Conservation (phyloP, 2,329 filamentous ascomycete species). For the Aaosphaeria arxii region DNA sequence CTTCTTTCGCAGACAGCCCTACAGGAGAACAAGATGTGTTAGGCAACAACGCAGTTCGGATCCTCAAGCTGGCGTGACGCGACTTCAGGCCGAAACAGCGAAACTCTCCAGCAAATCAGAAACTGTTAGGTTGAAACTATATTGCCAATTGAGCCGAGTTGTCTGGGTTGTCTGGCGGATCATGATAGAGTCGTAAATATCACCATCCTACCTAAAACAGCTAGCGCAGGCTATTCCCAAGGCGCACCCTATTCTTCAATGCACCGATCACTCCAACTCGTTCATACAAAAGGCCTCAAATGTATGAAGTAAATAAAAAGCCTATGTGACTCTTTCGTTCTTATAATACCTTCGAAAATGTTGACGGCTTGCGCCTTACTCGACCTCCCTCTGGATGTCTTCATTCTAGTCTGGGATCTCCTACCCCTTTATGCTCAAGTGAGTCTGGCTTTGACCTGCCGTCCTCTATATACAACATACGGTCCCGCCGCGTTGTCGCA, state of each 20-base stretch:
- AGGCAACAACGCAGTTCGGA: constrained; percentile 57
- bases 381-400: constrained; percentile 1
- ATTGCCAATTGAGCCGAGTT: not conserved
- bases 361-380: not conserved
- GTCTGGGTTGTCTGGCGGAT: not conserved
- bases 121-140: not conserved
- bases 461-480: not conserved
- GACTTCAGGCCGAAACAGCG: not conserved
- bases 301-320: no score
- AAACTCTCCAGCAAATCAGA: not conserved
- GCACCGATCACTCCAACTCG: no score
- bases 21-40: constrained; percentile 53
- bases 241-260: no score
- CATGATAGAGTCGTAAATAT: not conserved
- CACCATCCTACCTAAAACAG: not conserved
- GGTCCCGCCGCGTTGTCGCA: not conserved
- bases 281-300: no score
- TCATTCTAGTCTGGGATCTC: not conserved
- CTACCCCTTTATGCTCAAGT: not conserved
- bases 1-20: constrained; percentile 47
- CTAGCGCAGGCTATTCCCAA: no score
- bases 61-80: constrained; percentile 38
- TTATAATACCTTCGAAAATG: no score
- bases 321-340: no score
- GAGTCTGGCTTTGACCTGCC: not conserved